Evolutionary conservation across 2,329 filamentous ascomycete genomes (phyloP).

Genomic region (Chalaropsis ovoidea): DNA sequence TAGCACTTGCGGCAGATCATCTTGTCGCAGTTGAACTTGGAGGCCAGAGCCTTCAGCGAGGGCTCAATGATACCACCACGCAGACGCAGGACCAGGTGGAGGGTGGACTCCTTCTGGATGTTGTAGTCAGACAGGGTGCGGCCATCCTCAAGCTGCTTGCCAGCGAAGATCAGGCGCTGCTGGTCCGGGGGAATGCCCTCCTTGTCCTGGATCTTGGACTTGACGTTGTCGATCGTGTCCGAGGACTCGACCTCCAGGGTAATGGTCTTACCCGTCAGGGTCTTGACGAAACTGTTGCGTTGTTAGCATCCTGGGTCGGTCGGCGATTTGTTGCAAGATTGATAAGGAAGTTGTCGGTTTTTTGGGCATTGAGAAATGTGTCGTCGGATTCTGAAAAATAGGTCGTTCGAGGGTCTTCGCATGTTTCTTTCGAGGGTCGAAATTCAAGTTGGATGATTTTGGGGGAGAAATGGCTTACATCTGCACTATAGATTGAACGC

Average conservation of each 20-base stretch:
- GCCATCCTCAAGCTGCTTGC: slow-evolving; percentile 98
- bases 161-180: slow-evolving; percentile 96
- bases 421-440: background rate
- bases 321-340: slow-evolving; percentile 18
- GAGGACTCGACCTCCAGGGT: slow-evolving; percentile 98
- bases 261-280: slow-evolving; percentile 99
- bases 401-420: background rate
- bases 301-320: slow-evolving; percentile 27
- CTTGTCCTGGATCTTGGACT: slow-evolving; percentile 99
- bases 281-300: slow-evolving; percentile 87
- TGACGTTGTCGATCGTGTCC: slow-evolving; percentile 99
- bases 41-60: slow-evolving; percentile 93
- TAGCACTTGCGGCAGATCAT: slow-evolving; percentile 99
- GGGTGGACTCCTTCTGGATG: slow-evolving; percentile 99
- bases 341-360: slow-evolving; percentile 14
- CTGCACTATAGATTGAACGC: slow-evolving; percentile 55
- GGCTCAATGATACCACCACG: slow-evolving; percentile 99
- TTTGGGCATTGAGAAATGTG: background rate
- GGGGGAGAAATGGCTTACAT: slow-evolving; percentile 53
- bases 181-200: slow-evolving; percentile 97
- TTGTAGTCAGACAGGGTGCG: slow-evolving; percentile 96
- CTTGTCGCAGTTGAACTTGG: slow-evolving; percentile 99
- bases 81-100: slow-evolving; percentile 96
- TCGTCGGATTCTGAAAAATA: slow-evolving; percentile 25
- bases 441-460: background rate